Evolutionary conservation across 164 flowering plant genomes (phyloP), one percentile per base, ranked within the genome.

Genomic region (Stephania yunnanensis): DNA sequence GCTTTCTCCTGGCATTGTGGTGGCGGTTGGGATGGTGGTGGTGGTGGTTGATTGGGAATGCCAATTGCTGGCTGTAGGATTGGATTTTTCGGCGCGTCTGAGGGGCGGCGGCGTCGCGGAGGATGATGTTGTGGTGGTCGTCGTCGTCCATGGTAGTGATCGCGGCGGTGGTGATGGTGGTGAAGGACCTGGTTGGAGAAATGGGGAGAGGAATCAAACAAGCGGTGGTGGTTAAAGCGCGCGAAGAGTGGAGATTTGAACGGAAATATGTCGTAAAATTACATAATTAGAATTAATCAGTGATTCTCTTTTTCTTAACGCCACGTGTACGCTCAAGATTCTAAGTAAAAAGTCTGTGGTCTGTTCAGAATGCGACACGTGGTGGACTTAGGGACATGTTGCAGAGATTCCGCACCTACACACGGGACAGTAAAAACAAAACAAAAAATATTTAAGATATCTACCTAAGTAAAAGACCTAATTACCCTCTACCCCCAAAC

Each of bases 31-130:
- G 66, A 44, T 67, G 53, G 11, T 19, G 10, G 12, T 4, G 66
- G 36, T 67, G 53, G 11, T 19, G 10, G 12, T 4, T 31, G 11
- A 80, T 73, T 46, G 82, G 64, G 46, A 75, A 75, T 36, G 89
- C 86, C 69, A 88, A 83, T 79, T 89, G 93, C 13, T 89, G 93
- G 84, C 91, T 87, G 81, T 87, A 84, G 30, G 92, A 89, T 25
- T 87, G 87, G 42, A 75, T 63, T 73, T 85, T 86, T 19, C 80
- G 80, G 10, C 70, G 81, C 0, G 82, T 80, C 0, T 81, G 75
- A 9, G 79, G 79, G 2, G 10, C 45, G 29, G 30, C 68, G 55
- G 74, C 9, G 80, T 17, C 42, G 76, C 67, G 88, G 61, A 0
- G 83, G 84, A 25, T 85, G 85, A 6, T 73, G 45, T 88, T 90